Evolutionary conservation across 495 filamentous ascomycete genomes (phyloP).

Genomic region (Xylaria palmicola): DNA sequence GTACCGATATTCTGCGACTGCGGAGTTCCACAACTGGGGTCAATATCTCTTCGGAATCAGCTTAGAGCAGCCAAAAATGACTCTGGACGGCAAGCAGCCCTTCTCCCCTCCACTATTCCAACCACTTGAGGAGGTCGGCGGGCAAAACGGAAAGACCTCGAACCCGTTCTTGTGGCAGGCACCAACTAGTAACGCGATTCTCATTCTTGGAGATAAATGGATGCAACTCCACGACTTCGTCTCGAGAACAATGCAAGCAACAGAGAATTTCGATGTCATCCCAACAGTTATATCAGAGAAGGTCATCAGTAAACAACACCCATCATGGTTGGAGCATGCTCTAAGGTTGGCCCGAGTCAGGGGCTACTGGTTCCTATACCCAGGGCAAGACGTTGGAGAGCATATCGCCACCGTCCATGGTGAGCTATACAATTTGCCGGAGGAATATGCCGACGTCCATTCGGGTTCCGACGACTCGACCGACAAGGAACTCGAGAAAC

Average conservation of each 20-base stretch:
- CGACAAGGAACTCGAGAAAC: slow-evolving; percentile 27
- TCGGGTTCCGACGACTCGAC: slow-evolving; percentile 18
- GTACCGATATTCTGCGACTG: slow-evolving; percentile 65
- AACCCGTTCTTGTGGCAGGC: slow-evolving; percentile 78
- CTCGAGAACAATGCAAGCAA: slow-evolving; percentile 51
- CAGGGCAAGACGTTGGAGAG: slow-evolving; percentile 50
- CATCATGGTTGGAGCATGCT: slow-evolving; percentile 75
- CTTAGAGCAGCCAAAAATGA: slow-evolving; percentile 66
- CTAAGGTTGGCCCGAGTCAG: slow-evolving; percentile 68
- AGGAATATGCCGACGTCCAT: slow-evolving; percentile 55
- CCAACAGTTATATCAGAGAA: slow-evolving; percentile 44
- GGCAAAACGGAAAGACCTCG: slow-evolving; percentile 21
- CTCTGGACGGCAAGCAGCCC: slow-evolving; percentile 53
- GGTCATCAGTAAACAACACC: slow-evolving; percentile 59
- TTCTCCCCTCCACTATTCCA: slow-evolving; percentile 52
- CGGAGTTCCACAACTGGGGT: slow-evolving; percentile 40
- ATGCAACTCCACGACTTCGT: slow-evolving; percentile 75
- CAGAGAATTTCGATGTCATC: slow-evolving; percentile 28
- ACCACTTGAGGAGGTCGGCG: slow-evolving; percentile 22
- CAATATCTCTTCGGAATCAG: slow-evolving; percentile 68
- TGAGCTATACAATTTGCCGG: slow-evolving; percentile 67
- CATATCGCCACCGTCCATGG: slow-evolving; percentile 67
- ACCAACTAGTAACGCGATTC: slow-evolving; percentile 72
- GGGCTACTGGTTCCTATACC: slow-evolving; percentile 75
- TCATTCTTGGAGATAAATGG: slow-evolving; percentile 85